Conservation (phyloP, 179 eudicot genomes). For the Dionaea muscipula region DNA sequence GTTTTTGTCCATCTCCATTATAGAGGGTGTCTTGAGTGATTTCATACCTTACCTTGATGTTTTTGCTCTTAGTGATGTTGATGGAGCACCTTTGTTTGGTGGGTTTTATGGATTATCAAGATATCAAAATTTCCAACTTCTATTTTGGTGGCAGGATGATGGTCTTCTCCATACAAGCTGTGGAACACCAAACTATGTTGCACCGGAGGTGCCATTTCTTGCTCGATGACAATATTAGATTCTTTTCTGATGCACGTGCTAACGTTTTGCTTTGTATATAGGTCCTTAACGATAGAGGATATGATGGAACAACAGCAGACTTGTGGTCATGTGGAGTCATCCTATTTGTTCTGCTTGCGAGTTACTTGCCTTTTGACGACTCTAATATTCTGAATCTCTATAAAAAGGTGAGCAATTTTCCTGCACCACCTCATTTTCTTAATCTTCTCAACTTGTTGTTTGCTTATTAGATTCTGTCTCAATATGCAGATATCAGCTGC, state of each 20-base stretch:
- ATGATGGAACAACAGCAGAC: conserved; percentile 95
- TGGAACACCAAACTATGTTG: conserved; percentile 45
- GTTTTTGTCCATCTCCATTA: too few relatives aligned
- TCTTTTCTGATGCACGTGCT: neutral
- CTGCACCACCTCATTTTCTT: conserved; percentile 9
- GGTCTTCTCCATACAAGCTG: conserved; percentile 45
- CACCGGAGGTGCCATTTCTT: conserved; percentile 28
- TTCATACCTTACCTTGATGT: too few relatives aligned
- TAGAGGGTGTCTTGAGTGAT: too few relatives aligned
- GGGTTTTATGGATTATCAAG: too few relatives aligned
- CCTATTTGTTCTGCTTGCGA: conserved; percentile 89
- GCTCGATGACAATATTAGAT: neutral
- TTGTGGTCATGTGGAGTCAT: conserved; percentile 99
- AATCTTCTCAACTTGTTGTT: conserved; percentile 1
- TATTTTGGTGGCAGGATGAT: conserved; percentile 23
- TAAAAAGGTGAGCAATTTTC: conserved; percentile 69
- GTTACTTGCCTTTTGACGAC: conserved; percentile 99
- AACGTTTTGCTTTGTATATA: conserved; percentile 14
- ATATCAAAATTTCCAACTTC: too few relatives aligned
- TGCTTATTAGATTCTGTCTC: conserved; percentile 9
- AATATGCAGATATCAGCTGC: conserved; percentile 69
- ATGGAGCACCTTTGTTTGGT: too few relatives aligned
- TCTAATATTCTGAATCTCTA: conserved; percentile 87
- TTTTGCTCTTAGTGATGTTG: too few relatives aligned
- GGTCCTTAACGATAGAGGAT: conserved; percentile 90